Evolutionary conservation across 306 rosid genomes (phyloP).

Genomic region (Gleditsia sinensis): DNA sequence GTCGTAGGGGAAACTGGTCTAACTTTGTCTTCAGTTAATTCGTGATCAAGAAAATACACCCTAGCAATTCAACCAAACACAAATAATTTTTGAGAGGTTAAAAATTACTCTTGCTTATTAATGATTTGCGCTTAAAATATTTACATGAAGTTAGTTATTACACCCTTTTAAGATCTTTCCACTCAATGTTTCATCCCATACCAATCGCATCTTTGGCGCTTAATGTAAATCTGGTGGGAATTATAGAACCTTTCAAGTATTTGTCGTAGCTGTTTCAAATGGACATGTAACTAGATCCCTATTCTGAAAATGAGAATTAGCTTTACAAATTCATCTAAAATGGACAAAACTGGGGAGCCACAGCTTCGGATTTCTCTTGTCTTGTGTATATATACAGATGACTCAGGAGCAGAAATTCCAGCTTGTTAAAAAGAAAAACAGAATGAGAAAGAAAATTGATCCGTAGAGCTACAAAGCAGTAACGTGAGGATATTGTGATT

Average conservation of each 20-base stretch:
- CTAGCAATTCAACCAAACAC: no score
- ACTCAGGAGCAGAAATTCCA: not conserved
- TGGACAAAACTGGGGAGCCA: not conserved
- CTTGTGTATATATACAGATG: constrained; percentile 20
- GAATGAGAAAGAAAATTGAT: not conserved
- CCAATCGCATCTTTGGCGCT: no score
- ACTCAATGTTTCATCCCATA: no score
- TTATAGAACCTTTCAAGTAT: no score
- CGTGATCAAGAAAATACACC: no score
- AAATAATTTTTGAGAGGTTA: no score
- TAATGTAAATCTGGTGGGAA: no score
- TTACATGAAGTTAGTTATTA: no score
- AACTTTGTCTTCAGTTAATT: not conserved
- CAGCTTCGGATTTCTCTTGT: not conserved
- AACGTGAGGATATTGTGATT: constrained; percentile 36
- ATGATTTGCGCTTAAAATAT: not conserved
- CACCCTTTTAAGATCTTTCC: no score
- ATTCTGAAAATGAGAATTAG: not conserved
- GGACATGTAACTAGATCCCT: not conserved
- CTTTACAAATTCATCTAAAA: constrained; percentile 4
- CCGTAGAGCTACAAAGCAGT: constrained; percentile 36
- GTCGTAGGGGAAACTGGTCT: no score
- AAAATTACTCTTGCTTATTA: no score
- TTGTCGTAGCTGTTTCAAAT: not conserved
- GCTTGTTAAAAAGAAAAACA: not conserved